Evolutionary conservation across 768 basidiomycete genomes (phyloP).

Genomic region (Tylopilus rubrobrunneus): DNA sequence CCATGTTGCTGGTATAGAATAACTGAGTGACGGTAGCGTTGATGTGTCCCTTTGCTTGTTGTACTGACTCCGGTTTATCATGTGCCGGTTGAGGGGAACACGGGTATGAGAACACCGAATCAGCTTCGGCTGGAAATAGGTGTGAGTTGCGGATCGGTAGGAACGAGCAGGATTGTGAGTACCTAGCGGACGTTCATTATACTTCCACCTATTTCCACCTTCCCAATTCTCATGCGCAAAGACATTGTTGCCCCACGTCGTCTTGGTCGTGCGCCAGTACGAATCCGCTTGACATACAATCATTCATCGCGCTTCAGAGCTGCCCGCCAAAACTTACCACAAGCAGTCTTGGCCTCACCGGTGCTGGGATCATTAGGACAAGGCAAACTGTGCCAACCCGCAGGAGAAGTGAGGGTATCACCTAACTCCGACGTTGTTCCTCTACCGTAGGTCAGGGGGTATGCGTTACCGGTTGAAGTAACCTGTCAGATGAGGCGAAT

Average conservation of each 20-base stretch:
- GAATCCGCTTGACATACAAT: constrained; percentile 21
- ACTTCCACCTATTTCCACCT: constrained; percentile 58
- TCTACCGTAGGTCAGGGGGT: constrained; percentile 25
- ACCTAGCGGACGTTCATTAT: constrained; percentile 79
- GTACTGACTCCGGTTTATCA: constrained; percentile 48
- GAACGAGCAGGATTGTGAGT: background rate
- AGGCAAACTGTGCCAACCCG: constrained; percentile 90
- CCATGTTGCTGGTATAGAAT: constrained; percentile 82
- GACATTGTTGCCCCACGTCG: constrained; percentile 87
- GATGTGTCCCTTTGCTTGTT: constrained; percentile 77
- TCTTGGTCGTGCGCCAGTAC: constrained; percentile 64
- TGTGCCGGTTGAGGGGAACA: constrained; percentile 68
- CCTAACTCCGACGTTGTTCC: constrained; percentile 56
- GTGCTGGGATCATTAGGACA: constrained; percentile 57
- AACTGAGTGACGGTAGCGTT: constrained; percentile 84
- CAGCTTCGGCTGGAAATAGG: constrained; percentile 2
- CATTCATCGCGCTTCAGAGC: background rate
- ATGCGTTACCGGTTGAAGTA: background rate
- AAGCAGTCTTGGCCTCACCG: constrained; percentile 8
- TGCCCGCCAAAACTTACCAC: constrained; percentile 4
- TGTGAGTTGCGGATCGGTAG: background rate
- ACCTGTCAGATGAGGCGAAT: background rate
- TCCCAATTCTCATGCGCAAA: constrained; percentile 95
- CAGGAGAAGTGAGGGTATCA: constrained; percentile 77
- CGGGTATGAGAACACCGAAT: constrained; percentile 57